These are phyloP conservation scores for Escovopsis sp. DNA, from an alignment of 2,329 filamentous ascomycete genomes.

Conservation along the genomic window DNA sequence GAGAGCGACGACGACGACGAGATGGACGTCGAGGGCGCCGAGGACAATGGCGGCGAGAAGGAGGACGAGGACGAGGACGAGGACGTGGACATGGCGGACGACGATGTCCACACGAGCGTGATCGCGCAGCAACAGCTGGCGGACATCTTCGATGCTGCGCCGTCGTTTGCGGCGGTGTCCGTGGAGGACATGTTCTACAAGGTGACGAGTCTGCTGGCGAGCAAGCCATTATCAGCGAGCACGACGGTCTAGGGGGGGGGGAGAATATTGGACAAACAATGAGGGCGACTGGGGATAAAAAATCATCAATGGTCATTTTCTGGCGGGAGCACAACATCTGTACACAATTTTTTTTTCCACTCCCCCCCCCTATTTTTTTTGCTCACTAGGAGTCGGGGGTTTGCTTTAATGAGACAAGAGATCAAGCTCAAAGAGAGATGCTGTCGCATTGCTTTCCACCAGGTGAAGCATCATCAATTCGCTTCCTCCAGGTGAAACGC, in stretches of 20 bases:
- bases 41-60: conserved; percentile 27
- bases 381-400: too few relatives aligned
- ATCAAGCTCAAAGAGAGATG: too few relatives aligned
- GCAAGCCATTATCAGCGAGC: conserved; percentile 30
- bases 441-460: too few relatives aligned
- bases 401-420: too few relatives aligned
- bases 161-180: conserved; percentile 54
- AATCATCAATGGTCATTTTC: too few relatives aligned
- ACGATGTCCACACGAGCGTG: conserved; percentile 41
- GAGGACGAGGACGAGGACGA: conserved; percentile 22
- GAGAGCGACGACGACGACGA: conserved; percentile 6
- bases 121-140: conserved; percentile 54
- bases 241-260: conserved; percentile 4
- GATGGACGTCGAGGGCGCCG: conserved; percentile 26
- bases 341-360: too few relatives aligned
- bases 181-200: conserved; percentile 65
- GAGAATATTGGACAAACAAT: neutral
- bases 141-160: conserved; percentile 54
- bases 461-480: too few relatives aligned
- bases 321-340: too few relatives aligned
- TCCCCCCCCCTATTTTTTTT: too few relatives aligned
- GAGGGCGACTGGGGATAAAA: too few relatives aligned
- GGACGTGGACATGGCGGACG: conserved; percentile 30
- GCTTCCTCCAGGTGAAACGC: too few relatives aligned
- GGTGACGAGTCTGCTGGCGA: conserved; percentile 46